phyloP scores from a whole-genome alignment of 2,329 filamentous ascomycete species.

The Davidsoniella eucalypti region DNA sequence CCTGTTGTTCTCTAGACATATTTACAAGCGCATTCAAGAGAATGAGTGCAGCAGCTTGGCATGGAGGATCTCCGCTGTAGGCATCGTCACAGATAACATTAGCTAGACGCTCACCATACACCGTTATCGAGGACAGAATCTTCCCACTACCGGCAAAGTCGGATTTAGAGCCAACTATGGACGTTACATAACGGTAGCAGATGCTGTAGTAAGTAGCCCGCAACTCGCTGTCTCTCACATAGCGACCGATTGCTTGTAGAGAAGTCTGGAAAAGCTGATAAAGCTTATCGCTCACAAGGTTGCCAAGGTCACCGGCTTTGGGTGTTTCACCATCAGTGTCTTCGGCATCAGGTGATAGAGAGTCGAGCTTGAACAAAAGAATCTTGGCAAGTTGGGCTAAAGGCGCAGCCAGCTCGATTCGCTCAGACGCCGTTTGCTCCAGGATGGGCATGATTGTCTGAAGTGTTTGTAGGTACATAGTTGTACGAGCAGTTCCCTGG shows the following conservation, averaged over 20 bases:
- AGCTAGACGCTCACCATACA: conserved; percentile 60
- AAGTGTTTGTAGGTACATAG: conserved; percentile 71
- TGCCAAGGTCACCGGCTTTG: conserved; percentile 34
- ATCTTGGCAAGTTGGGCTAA: conserved; percentile 61
- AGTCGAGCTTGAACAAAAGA: conserved; percentile 53
- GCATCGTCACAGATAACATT: conserved; percentile 88
- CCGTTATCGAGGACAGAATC: conserved; percentile 54
- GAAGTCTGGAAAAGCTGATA: conserved; percentile 84
- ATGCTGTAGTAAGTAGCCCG: conserved; percentile 83
- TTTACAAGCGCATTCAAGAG: conserved; percentile 65
- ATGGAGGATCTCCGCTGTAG: conserved; percentile 64
- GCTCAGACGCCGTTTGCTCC: conserved; percentile 56
- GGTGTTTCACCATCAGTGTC: conserved; percentile 22
- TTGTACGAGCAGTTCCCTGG: conserved; percentile 51
- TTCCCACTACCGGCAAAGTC: conserved; percentile 32
- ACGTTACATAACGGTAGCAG: conserved; percentile 68
- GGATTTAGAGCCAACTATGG: conserved; percentile 37
- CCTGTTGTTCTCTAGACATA: conserved; percentile 54
- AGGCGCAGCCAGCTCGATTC: conserved; percentile 53
- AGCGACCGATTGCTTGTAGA: conserved; percentile 60
- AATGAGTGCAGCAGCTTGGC: conserved; percentile 71
- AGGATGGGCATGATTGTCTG: conserved; percentile 80
- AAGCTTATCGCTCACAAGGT: conserved; percentile 72
- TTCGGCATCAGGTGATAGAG: neutral
- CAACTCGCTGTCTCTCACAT: conserved; percentile 52